Conservation (phyloP, 768 basidiomycete genomes). For the Trametes coccinea region DNA sequence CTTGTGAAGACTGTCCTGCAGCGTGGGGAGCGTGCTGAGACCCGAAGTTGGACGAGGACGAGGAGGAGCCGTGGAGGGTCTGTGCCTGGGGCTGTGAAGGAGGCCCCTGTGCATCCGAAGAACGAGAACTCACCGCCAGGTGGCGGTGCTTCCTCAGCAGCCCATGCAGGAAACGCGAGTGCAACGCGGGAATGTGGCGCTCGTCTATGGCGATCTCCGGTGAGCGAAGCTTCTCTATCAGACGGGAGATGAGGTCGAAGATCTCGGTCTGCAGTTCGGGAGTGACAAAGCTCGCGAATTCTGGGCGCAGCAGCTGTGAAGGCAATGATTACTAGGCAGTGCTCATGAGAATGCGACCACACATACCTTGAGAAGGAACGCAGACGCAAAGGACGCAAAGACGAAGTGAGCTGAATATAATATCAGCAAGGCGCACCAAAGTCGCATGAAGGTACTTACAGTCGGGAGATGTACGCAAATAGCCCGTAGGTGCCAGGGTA, state of each 20-base stretch:
- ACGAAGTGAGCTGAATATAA: slow-evolving; percentile 58
- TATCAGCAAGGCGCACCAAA: slow-evolving; percentile 23
- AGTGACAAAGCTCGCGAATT: slow-evolving; percentile 62
- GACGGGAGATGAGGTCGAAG: slow-evolving; percentile 66
- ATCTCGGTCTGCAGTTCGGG: slow-evolving; percentile 69
- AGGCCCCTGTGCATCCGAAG: slow-evolving; percentile 15
- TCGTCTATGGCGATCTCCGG: slow-evolving; percentile 79
- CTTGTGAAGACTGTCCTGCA: neutral
- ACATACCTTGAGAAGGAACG: slow-evolving; percentile 76
- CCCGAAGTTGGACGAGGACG: neutral
- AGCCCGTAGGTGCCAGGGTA: slow-evolving; percentile 65
- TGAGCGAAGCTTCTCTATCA: slow-evolving; percentile 72
- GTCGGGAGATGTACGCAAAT: slow-evolving; percentile 79
- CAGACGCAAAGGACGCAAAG: slow-evolving; percentile 79
- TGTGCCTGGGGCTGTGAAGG: slow-evolving; percentile 20
- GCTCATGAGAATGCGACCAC: neutral
- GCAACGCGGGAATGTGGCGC: slow-evolving; percentile 76
- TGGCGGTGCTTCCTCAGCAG: slow-evolving; percentile 70
- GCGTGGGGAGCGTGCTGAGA: neutral
- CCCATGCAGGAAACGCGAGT: slow-evolving; percentile 78
- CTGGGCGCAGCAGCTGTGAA: slow-evolving; percentile 65
- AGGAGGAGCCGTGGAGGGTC: slow-evolving; percentile 3
- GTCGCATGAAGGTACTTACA: slow-evolving; percentile 41
- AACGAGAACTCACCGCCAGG: slow-evolving; percentile 56
- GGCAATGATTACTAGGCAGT: neutral